Base-by-base conservation (phyloP, 352 stramenopile species). In the Thraustotheca clavata region DNA sequence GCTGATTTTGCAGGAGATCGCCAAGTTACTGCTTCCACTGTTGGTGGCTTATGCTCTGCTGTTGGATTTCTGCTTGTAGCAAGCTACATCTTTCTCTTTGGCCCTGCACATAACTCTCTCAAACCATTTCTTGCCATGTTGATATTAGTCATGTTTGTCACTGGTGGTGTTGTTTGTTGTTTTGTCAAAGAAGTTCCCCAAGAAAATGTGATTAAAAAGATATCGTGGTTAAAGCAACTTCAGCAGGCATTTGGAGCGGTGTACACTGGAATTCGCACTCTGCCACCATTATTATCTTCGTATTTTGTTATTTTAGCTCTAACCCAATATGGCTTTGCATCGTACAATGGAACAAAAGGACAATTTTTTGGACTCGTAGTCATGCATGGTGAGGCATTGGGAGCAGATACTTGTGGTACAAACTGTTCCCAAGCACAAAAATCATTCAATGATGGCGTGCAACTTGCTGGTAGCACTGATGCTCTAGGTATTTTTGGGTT, bases 111-210 rank as follows among this genome's bases (percentile, higher is more conserved):
- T 57, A 36, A 87, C 14, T 86, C 77, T 34, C 66, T 90, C 27
- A 75, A 68, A 29, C 86, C 73, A 68, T 89, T 90, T 61, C 73
- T 90, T 16, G 73, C 71, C 12, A 88, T 90, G 77, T 72, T 92
- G 20, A 88, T 76, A 3, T 60, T 76, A 16, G 79, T 79, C 4
- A 88, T 92, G 76, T 24, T 87, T 14, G 62, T 69, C 50, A 87
- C 73, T 1, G 76, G 86, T 0, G 68, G 75, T 9, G 57, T 62
- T 22, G 76, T 89, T 12, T 91, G 80, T 36, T 22, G 73, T 12
- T 85, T 87, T 32, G 77, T 77, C 22, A 78, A 73, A 35, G 82
- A 89, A 20, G 59, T 39, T 12, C 31, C 9, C 7, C 34, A 7
- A 0, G 6, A 26, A 40, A 34, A 12, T n/a, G n/a, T n/a, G n/a